phyloP scores from a whole-genome alignment of 2,329 filamentous ascomycete genomes.

The Aspergillus amoenus region DNA sequence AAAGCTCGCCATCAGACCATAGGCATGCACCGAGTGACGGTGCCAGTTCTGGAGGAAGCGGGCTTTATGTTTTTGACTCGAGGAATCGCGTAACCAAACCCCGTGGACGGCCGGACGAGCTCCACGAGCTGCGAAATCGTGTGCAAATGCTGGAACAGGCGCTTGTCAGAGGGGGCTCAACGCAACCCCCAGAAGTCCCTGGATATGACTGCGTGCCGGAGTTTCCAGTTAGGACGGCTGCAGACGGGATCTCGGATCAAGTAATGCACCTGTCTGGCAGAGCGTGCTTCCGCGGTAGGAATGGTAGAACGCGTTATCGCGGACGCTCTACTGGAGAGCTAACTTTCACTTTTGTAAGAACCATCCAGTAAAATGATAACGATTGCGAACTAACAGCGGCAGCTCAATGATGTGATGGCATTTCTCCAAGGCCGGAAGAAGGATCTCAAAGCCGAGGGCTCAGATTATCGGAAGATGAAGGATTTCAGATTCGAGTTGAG shows the following conservation, averaged over 20 bases:
- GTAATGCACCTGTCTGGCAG: slow-evolving; percentile 27
- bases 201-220: slow-evolving; percentile 19
- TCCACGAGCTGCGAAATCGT: slow-evolving; percentile 30
- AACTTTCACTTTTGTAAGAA: slow-evolving; percentile 32
- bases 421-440: slow-evolving; percentile 25
- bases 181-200: slow-evolving; percentile 28
- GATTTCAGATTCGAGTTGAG: slow-evolving; percentile 29
- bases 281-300: slow-evolving; percentile 33
- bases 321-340: slow-evolving; percentile 33
- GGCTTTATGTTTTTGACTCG: slow-evolving; percentile 36
- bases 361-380: background rate
- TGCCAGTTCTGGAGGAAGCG: slow-evolving; percentile 18
- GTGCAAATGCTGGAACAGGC: slow-evolving; percentile 29
- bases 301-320: slow-evolving; percentile 28
- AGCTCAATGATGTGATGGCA: slow-evolving; percentile 31
- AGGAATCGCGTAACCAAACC: slow-evolving; percentile 29
- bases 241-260: slow-evolving; percentile 25
- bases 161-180: slow-evolving; percentile 19
- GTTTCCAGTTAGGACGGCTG: slow-evolving; percentile 6
- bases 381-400: slow-evolving; percentile 4
- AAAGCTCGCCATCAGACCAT: slow-evolving; percentile 7
- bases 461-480: slow-evolving; percentile 29
- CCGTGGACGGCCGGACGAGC: slow-evolving; percentile 23
- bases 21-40: slow-evolving; percentile 9
- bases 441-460: slow-evolving; percentile 19